Evolutionary conservation across 345 rosid species (phyloP), one percentile per base, ranked within the genome.

Genomic region (Carallia brachiata): DNA sequence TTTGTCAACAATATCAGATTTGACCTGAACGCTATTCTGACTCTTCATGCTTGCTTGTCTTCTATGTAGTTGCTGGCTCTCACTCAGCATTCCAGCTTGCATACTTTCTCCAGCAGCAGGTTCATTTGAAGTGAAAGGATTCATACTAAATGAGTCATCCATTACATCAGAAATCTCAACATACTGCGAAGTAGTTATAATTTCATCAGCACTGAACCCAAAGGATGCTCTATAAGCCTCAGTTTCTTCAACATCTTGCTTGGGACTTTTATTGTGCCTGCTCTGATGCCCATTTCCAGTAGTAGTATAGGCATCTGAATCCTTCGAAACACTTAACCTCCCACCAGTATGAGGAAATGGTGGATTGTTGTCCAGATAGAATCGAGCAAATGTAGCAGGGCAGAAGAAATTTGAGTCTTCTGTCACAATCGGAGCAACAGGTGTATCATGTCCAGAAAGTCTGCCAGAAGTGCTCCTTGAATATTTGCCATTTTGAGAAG

Each of bases 151-250:
- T 2, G 94, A 91, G 63, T 87, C 96, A 4, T 93, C 97, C 61
- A 67, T 79, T 31, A 91, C 90, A 74, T 90, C 86, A 69, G 92
- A 78, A 52, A 91, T 87, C 86, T 93, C 97, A 44, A 91, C 97
- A 73, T 93, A 93, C 37, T 91, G 92, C 37, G 88, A 30, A 32
- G 97, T 93, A 16, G 90, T 85, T 36, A 87, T 83, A 57, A 93
- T 85, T 79, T 93, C 97, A 74, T 93, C 98, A 7, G 98, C 94
- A 60, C 98, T 93, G 74, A 93, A 93, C 68, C 98, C 98, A 83
- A 93, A 93, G 47, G 98, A 93, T 63, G 98, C 98, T 81, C 97
- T 87, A 71, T 91, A 93, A 31, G 98, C 97, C 88, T 91, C 98
- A 28, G 83, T 58, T 66, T 93, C 97, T 80, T 93, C 98, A 65